Base-by-base conservation (phyloP, 257 asterid species). In the Solanum lignicaule region DNA sequence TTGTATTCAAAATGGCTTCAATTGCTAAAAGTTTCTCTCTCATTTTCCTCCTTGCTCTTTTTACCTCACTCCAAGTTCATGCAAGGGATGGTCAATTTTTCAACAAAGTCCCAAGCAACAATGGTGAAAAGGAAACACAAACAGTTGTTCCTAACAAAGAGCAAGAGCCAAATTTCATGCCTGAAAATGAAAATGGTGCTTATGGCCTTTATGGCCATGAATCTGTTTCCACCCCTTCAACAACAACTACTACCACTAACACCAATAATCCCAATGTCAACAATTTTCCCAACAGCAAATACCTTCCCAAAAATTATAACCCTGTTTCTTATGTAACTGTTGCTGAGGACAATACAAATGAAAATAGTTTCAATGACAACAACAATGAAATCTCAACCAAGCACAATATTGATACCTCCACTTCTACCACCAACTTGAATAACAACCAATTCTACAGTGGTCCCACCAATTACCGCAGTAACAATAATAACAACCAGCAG, bases 271-370 rank as follows among this genome's bases (percentile, higher is more conserved):
- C 90, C 86, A 10, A 58, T 36, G 87, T 62, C 74, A 89, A 85
- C 5, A 89, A 91, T 46, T 29, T 55, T 72, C 90, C 91, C 55
- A 87, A 81, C 36, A 60, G 87, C 88, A 94, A 93, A 27, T 91
- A 95, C 90, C 94, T 95, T 21, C 98, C 98, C 73, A 94, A 93
- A 84, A 96, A 96, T 92, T 96, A 96, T 94, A 96, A 95, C 92
- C 93, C 98, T 1, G 94, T 91, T 33, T 88, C 98, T 41, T 95
- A 95, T 83, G 95, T 94, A 69, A 96, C 96, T 9, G 91, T 87
- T 8, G 92, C 97, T 0, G 96, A 94, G 38, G 91, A 90, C 8
- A 85, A 86, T 85, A 83, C 21, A 1, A 32, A 39, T 21, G 60
- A 46, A 25, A 81, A 46, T 33, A 31, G 21, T 18, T 29, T 81